A percentile compares a stretch with the other conserved stretches of the same genome.
phyloP scores from a whole-genome alignment of 352 stramenopile species.

The Pythium diclinum region DNA sequence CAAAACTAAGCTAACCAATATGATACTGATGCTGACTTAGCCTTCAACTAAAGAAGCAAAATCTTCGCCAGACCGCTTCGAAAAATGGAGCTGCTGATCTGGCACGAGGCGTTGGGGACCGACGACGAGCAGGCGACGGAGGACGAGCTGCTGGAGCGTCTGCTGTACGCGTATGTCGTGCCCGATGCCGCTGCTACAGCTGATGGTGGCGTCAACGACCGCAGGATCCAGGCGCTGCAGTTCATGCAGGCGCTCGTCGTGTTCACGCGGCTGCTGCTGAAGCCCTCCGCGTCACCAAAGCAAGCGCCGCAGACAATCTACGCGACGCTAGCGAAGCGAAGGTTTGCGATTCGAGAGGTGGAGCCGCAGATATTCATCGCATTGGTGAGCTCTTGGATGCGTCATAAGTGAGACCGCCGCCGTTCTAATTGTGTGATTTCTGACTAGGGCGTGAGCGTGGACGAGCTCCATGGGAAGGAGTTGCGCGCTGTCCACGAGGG shows the following conservation, averaged over 20 bases:
- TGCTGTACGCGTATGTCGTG: constrained; percentile 40
- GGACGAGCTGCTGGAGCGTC: constrained; percentile 42
- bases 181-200: neutral
- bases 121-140: constrained; percentile 66
- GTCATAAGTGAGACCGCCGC: neutral
- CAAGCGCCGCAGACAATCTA: constrained; percentile 35
- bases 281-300: neutral
- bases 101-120: constrained; percentile 56
- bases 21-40: neutral
- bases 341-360: constrained; percentile 49
- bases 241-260: constrained; percentile 50
- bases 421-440: neutral
- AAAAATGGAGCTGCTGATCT: constrained; percentile 54
- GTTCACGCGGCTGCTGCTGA: constrained; percentile 45
- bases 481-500: constrained; percentile 34
- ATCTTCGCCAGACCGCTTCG: neutral
- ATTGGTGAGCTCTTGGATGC: constrained; percentile 30
- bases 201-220: neutral
- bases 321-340: constrained; percentile 37
- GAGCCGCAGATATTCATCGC: constrained; percentile 62
- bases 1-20: neutral
- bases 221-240: constrained; percentile 37
- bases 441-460: neutral
- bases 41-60: neutral
- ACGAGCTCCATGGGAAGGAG: constrained; percentile 30